A percentile compares a stretch with the other conserved stretches of the same genome.
Evolutionary conservation across 129 eudicot species (phyloP).

Genomic region (Ambrosia artemisiifolia): DNA sequence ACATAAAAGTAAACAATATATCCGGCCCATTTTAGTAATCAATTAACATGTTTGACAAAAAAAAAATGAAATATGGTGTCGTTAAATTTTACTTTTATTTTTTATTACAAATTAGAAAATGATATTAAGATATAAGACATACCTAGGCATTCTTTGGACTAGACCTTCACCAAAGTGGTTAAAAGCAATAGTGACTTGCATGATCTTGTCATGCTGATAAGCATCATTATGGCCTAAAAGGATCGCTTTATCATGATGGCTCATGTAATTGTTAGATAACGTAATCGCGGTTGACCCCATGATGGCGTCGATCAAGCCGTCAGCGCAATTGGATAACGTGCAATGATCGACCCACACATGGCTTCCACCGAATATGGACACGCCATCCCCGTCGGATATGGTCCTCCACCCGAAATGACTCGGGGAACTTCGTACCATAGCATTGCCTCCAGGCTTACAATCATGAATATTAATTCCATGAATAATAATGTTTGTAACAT

Average conservation of each 20-base stretch:
- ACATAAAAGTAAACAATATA: neutral
- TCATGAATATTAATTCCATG: constrained; percentile 69
- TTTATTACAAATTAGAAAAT: neutral
- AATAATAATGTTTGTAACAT: too few species aligned
- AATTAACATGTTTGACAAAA: neutral
- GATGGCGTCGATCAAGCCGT: constrained; percentile 77
- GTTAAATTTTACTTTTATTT: neutral
- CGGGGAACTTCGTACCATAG: constrained; percentile 52
- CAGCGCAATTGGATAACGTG: constrained; percentile 65
- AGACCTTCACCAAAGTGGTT: constrained; percentile 91
- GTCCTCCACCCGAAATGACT: constrained; percentile 73
- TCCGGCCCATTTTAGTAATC: constrained; percentile 12
- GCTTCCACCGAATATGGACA: constrained; percentile 46
- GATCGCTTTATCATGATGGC: constrained; percentile 88
- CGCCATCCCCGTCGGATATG: constrained; percentile 71
- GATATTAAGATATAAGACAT: neutral
- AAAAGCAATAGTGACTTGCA: constrained; percentile 83
- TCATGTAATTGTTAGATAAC: constrained; percentile 73
- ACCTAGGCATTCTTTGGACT: constrained; percentile 95
- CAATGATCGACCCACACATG: constrained; percentile 83
- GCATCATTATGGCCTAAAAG: constrained; percentile 72
- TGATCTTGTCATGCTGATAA: constrained; percentile 48
- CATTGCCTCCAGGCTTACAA: constrained; percentile 61
- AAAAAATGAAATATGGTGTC: neutral
- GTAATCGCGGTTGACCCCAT: constrained; percentile 80